These are phyloP conservation scores for Cicer pinnatifidum DNA, from an alignment of 306 rosid species.

Conservation along the genomic window DNA sequence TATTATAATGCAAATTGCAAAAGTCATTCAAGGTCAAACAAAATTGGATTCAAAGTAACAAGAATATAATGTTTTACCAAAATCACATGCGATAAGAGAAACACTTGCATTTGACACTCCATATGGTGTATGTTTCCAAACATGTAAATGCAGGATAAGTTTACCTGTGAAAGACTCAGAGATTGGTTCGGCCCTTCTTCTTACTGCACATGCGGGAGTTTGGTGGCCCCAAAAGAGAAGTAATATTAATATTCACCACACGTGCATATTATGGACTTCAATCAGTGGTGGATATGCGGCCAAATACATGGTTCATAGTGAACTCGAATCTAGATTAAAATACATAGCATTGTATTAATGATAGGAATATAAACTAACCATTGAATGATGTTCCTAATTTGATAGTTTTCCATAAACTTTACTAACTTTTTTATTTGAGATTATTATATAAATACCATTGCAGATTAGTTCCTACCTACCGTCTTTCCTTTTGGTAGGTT, in stretches of 20 bases:
- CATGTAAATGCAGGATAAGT: background rate
- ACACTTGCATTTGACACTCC: background rate
- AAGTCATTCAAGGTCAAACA: background rate
- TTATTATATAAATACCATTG: background rate
- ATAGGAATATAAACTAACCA: slow-evolving; percentile 6
- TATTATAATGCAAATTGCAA: background rate
- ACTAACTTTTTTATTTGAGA: slow-evolving; percentile 13
- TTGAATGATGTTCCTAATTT: slow-evolving; percentile 31
- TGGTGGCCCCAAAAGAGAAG: slow-evolving; percentile 6
- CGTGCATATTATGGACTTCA: slow-evolving; percentile 28
- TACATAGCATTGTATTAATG: background rate
- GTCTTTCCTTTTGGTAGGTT: background rate
- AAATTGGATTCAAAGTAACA: background rate
- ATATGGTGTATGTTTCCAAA: slow-evolving; percentile 12
- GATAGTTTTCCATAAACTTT: slow-evolving; percentile 27
- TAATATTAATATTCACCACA: slow-evolving; percentile 20
- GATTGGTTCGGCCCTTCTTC: background rate
- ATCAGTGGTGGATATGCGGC: background rate
- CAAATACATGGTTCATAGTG: background rate
- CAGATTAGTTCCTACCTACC: slow-evolving; percentile 23
- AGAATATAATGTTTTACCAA: background rate
- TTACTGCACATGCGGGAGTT: background rate
- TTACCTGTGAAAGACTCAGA: background rate
- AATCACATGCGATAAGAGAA: background rate
- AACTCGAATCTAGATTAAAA: slow-evolving; percentile 3